Conservation (phyloP, 192 early-diverging fungal genomes). For the Thamnidium elegans region DNA sequence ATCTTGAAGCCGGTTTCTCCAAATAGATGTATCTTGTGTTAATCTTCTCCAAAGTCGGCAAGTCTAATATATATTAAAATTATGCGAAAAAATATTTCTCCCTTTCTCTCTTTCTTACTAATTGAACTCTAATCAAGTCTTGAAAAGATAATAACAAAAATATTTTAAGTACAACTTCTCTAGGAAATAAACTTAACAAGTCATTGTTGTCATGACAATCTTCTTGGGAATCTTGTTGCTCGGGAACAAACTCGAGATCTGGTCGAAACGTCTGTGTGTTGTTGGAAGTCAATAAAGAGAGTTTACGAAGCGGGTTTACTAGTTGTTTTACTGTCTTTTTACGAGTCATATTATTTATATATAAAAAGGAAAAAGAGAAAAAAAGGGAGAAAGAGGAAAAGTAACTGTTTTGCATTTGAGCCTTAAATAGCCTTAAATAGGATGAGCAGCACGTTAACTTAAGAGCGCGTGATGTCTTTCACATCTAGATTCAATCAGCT, state of each 20-base stretch:
- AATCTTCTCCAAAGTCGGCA: conserved; percentile 28
- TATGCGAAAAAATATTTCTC: background rate
- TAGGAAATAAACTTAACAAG: conserved; percentile 22
- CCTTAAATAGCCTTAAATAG: too few species aligned
- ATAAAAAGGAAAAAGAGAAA: background rate
- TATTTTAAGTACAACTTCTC: conserved; percentile 23
- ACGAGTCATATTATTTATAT: background rate
- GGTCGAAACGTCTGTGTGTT: conserved; percentile 8
- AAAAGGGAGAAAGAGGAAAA: too few species aligned
- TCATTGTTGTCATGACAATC: conserved; percentile 11
- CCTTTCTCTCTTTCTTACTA: conserved; percentile 14
- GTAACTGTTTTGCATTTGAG: too few species aligned
- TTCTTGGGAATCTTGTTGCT: background rate
- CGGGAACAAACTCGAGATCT: conserved; percentile 16
- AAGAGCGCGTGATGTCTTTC: too few species aligned
- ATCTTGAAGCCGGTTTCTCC: conserved; percentile 16
- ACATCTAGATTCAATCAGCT: too few species aligned
- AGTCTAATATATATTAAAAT: conserved; percentile 9
- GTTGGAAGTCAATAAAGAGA: conserved; percentile 9
- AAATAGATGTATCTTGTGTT: conserved; percentile 26
- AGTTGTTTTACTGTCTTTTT: conserved; percentile 22
- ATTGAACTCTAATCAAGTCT: conserved; percentile 28
- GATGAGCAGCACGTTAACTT: too few species aligned
- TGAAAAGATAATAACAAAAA: conserved; percentile 24
- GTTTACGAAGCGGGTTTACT: conserved; percentile 27